Evolutionary conservation across 495 filamentous ascomycete genomes (phyloP).

Genomic region (Pyrenopolyporus hunteri): DNA sequence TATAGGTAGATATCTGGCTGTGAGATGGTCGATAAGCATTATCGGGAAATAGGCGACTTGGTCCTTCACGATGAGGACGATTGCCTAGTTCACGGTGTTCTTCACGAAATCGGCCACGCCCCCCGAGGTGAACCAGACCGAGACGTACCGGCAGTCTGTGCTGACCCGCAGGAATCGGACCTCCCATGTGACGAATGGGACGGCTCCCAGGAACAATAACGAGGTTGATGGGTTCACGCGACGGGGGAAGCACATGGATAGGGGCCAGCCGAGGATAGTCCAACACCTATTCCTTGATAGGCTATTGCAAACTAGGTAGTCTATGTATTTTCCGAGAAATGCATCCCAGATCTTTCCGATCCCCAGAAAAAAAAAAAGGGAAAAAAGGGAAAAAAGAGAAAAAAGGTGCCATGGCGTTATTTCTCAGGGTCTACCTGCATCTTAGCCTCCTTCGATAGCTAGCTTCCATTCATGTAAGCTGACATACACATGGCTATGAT

Average conservation of each 20-base stretch:
- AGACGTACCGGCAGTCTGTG: slow-evolving; percentile 12
- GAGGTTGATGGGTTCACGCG: slow-evolving; percentile 23
- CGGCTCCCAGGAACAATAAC: slow-evolving; percentile 2
- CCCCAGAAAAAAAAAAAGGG: too few relatives aligned
- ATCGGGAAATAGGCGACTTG: slow-evolving; percentile 20
- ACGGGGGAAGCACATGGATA: slow-evolving; percentile 2
- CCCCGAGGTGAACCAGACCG: slow-evolving; percentile 13
- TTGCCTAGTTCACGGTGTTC: slow-evolving; percentile 7
- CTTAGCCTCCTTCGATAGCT: slow-evolving; percentile 6
- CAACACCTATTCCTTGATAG: slow-evolving; percentile 14
- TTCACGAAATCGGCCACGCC: background rate
- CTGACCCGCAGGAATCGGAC: slow-evolving; percentile 21
- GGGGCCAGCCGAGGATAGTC: slow-evolving; percentile 9
- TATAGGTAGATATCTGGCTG: slow-evolving; percentile 11
- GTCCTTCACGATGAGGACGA: slow-evolving; percentile 6
- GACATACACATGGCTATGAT: slow-evolving; percentile 5
- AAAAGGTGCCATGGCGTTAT: background rate
- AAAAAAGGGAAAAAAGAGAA: too few relatives aligned
- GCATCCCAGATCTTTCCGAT: slow-evolving; percentile 18
- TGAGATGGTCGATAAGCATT: slow-evolving; percentile 7
- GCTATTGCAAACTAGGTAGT: slow-evolving; percentile 23
- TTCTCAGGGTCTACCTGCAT: slow-evolving; percentile 3
- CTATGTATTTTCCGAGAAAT: slow-evolving; percentile 13
- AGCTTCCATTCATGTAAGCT: slow-evolving; percentile 17
- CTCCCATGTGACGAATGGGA: slow-evolving; percentile 21